Base-by-base conservation (phyloP, 805 yeast species). In the Starmerella vitae region DNA sequence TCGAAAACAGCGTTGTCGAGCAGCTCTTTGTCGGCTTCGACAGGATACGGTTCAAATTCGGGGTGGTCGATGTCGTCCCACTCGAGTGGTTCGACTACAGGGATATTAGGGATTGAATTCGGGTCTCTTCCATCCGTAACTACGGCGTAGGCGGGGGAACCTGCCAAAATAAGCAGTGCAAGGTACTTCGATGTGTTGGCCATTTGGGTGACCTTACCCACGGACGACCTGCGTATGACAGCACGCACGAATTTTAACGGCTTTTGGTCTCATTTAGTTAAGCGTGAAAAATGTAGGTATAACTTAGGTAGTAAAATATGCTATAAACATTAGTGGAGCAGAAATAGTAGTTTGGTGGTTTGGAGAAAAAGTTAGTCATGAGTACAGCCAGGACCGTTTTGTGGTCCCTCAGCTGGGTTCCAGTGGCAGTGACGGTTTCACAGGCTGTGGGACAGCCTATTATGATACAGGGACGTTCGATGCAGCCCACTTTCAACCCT, bases 401-500 rank as follows among this genome's bases (percentile, higher is more conserved):
- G 15, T 54, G 62, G 30, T 62, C 69, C 36, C 47, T 71, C 13
- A 62, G 79, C 14, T 85, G 94, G 94, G 59, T 84, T 21, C 95
- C 95, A 0, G 94, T 84, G 33, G 57, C 70, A 13, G 69, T 77
- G 47, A 71, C 81, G 1, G 59, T 77, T 44, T 71, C 74, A 28
- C 83, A 81, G 46, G 81, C 78, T 54, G 74, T 76, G 9, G 74
- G 71, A 37, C 84, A 75, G 59, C 68, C 85, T 20, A 81, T 82
- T 13, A 71, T 74, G 58, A 71, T 85, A 14, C 70, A 76, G 32
- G 97, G 97, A 1, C 60, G 69, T 29, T 82, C 94, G 19, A 86
- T 86, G 97, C 67, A 80, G 37, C 96, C 96, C 1, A 73, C 94
- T 0, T 70, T 85, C 52, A 86, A 86, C 58, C 88, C 93, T 0